Base-by-base conservation (phyloP, 140 eudicot species). In the Ambrosia hybrid region DNA sequence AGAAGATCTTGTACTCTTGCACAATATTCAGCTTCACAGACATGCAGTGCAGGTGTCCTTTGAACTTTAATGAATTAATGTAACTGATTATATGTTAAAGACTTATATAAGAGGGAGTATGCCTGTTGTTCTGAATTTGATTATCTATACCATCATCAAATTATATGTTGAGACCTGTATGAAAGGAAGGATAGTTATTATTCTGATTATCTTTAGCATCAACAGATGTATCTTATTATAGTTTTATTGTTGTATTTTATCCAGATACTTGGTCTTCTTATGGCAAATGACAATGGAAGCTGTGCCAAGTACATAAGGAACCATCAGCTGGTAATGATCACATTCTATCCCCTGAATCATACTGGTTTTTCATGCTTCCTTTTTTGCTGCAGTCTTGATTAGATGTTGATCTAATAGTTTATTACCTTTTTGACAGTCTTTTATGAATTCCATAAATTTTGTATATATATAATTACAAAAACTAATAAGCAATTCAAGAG, bases 231-330 rank as follows among this genome's bases (percentile, higher is more conserved):
- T 63, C 52, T 46, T 46, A 46, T 10, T 51, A 21, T 53, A 46
- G 1, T 65, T 57, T 55, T 26, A 41, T 43, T 45, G 12, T 56
- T 65, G 6, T 67, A 6, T 57, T 36, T 34, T 84, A 21, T 72
- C 58, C 92, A 94, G 99, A 88, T 94, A 74, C 97, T 94, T 76
- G 90, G 96, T 71, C 97, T 94, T 85, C 96, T 94, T 72, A 56
- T 94, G 81, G 89, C 70, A 68, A 90, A 85, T 86, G 99, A 94
- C 78, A 86, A 85, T 85, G 99, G 99, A 53, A 84, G 95, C 95
- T 88, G 96, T n/a, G 85, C 96, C 62, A 94, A 86, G 85, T 94
- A 94, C 78, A 88, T 94, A 63, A 85, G 90, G 63, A 88, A 83
- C 73, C 96, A 94, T 77, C 96, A 86, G 34, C 81, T 94, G 95